Evolutionary conservation across 768 basidiomycete species (phyloP).

Genomic region (Pleurotus tuoliensis): DNA sequence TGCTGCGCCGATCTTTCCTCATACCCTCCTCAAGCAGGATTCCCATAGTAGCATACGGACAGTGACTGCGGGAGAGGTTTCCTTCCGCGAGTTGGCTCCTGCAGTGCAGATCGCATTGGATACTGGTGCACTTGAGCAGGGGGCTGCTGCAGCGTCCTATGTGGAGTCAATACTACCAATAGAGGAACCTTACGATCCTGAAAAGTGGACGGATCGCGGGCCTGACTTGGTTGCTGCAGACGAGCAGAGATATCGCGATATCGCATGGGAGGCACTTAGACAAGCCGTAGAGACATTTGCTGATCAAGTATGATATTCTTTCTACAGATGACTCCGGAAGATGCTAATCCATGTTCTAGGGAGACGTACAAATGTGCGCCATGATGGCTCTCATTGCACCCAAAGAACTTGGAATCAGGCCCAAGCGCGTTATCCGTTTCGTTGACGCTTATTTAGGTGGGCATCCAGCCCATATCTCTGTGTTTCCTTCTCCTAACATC

Average conservation of each 20-base stretch:
- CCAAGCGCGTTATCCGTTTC: conserved; percentile 44
- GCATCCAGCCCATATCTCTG: conserved; percentile 12
- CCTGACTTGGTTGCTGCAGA: conserved; percentile 44
- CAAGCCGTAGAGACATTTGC: conserved; percentile 58
- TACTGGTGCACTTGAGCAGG: not conserved
- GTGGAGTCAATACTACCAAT: no score
- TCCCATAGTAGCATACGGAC: conserved; percentile 72
- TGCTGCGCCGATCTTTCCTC: conserved; percentile 32
- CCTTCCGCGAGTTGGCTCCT: conserved; percentile 27
- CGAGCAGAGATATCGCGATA: conserved; percentile 47
- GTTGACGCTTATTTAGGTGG: conserved; percentile 73
- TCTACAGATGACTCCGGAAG: not conserved
- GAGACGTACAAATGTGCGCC: conserved; percentile 79
- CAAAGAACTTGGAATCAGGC: conserved; percentile 49
- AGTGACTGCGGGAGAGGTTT: conserved; percentile 54
- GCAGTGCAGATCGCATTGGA: not conserved
- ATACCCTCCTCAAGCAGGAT: conserved; percentile 38
- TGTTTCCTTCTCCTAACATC: not conserved
- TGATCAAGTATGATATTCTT: conserved; percentile 42
- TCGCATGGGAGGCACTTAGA: conserved; percentile 53
- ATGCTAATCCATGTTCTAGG: conserved; percentile 34
- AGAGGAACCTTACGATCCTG: conserved; percentile 11
- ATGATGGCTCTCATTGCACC: conserved; percentile 63
- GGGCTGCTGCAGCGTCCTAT: not conserved
- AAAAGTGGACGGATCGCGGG: conserved; percentile 31